Conservation (phyloP, 1,284 basidiomycete genomes). For the Cryptococcus wingfieldii region DNA sequence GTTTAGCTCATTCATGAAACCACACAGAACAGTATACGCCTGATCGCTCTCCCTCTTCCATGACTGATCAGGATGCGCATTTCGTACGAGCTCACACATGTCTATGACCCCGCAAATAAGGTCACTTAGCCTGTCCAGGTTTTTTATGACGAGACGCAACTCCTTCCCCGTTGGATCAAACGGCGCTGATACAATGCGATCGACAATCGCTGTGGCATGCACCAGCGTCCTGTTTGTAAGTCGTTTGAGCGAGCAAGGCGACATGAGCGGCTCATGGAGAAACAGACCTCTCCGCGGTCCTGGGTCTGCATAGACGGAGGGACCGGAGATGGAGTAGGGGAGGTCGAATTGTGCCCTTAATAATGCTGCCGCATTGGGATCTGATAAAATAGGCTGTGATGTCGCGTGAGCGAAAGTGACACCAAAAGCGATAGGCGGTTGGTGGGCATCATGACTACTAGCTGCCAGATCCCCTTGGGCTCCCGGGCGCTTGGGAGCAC, state of each 20-base stretch:
- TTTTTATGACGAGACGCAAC: constrained; percentile 80
- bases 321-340: constrained; percentile 6
- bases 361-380: constrained; percentile 8
- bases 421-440: background rate
- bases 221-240: constrained; percentile 41
- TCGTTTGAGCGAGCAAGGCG: constrained; percentile 26
- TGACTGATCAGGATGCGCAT: constrained; percentile 77
- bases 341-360: constrained; percentile 23
- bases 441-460: background rate
- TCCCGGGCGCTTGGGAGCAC: no score
- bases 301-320: background rate
- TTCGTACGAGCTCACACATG: constrained; percentile 86
- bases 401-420: constrained; percentile 1
- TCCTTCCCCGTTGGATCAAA: constrained; percentile 52
- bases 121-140: constrained; percentile 90
- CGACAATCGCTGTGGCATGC: constrained; percentile 44
- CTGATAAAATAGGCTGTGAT: constrained; percentile 1
- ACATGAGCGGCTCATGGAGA: constrained; percentile 32
- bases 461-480: background rate
- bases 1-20: constrained; percentile 96
- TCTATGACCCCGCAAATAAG: constrained; percentile 94
- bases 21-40: constrained; percentile 86
- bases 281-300: constrained; percentile 33
- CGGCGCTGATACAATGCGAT: constrained; percentile 46
- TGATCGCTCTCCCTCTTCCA: constrained; percentile 83